Conservation (phyloP, 2,329 filamentous ascomycete species). For the Lecanoromycetidae sp. region DNA sequence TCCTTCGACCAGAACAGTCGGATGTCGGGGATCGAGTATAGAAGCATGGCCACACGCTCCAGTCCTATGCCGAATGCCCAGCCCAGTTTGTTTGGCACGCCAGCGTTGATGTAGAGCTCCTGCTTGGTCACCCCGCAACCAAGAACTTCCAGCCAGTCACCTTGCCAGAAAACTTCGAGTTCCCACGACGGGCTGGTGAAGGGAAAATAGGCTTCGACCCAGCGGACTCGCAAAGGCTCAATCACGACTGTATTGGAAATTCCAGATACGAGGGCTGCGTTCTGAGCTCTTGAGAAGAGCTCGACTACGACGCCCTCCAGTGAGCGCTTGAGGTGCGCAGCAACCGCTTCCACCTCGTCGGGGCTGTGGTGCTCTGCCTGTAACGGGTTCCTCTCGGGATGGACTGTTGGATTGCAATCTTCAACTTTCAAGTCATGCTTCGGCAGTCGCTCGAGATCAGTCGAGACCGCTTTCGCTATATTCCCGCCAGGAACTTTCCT, state of each 20-base stretch:
- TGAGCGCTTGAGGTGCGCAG: constrained; percentile 73
- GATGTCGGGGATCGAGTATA: constrained; percentile 94
- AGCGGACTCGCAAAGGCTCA: constrained; percentile 73
- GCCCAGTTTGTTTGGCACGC: constrained; percentile 61
- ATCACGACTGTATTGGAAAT: constrained; percentile 38
- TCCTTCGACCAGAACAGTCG: constrained; percentile 91
- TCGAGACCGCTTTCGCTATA: constrained; percentile 53
- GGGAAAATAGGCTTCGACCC: constrained; percentile 96
- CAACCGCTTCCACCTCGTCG: constrained; percentile 72
- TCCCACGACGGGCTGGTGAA: constrained; percentile 96
- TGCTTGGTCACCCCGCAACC: constrained; percentile 89
- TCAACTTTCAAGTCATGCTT: constrained; percentile 65
- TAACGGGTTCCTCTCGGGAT: constrained; percentile 69
- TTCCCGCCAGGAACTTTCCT: constrained; percentile 45
- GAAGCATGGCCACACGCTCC: constrained; percentile 91
- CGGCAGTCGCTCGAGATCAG: constrained; percentile 60
- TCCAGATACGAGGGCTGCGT: constrained; percentile 44
- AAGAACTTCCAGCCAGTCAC: constrained; percentile 89
- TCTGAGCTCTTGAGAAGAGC: constrained; percentile 68
- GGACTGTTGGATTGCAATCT: constrained; percentile 67
- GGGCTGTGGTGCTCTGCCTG: constrained; percentile 58
- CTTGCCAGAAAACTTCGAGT: constrained; percentile 86
- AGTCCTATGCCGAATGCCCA: constrained; percentile 96
- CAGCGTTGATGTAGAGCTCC: constrained; percentile 63
- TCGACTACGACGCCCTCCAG: constrained; percentile 83